These are phyloP conservation scores for Cryptococcus floricola DNA, from an alignment of 1,284 basidiomycete genomes.

Conservation along the genomic window DNA sequence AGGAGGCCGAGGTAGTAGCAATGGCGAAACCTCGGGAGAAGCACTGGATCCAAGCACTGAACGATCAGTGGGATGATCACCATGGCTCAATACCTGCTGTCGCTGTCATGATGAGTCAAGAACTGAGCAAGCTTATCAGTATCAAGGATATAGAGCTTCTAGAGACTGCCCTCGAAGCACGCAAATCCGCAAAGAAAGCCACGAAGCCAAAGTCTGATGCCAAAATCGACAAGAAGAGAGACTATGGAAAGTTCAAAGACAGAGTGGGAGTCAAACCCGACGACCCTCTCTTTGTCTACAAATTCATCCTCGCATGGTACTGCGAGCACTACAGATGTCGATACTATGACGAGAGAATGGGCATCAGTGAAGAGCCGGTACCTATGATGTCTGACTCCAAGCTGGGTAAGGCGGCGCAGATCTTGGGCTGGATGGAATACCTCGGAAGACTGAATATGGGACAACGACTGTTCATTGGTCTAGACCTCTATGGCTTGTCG, in stretches of 20 bases:
- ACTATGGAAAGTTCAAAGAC: constrained; percentile 1
- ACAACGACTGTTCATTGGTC: constrained; percentile 12
- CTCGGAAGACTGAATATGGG: constrained; percentile 9
- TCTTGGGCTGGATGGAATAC: constrained; percentile 15
- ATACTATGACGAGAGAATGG: constrained; percentile 4
- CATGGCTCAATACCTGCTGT: constrained; percentile 10
- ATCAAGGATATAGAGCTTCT: constrained; percentile 5
- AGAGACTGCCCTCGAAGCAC: not conserved
- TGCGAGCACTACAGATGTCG: constrained; percentile 8
- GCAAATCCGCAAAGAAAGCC: not conserved
- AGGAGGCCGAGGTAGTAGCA: constrained; percentile 8
- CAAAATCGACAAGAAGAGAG: not conserved
- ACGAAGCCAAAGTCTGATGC: not conserved
- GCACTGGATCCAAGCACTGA: constrained; percentile 7
- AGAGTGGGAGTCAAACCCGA: not conserved
- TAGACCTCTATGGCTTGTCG: constrained; percentile 14
- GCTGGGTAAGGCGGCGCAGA: not conserved
- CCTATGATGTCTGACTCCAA: constrained; percentile 5
- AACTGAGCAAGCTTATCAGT: constrained; percentile 1
- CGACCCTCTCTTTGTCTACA: constrained; percentile 1
- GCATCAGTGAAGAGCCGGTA: constrained; percentile 5
- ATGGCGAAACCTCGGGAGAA: constrained; percentile 3
- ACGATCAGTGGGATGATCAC: constrained; percentile 14
- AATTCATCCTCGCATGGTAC: constrained; percentile 11
- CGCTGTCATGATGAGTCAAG: constrained; percentile 2